Base-by-base conservation (phyloP, 352 stramenopile species). In the Phytophthora sojae region DNA sequence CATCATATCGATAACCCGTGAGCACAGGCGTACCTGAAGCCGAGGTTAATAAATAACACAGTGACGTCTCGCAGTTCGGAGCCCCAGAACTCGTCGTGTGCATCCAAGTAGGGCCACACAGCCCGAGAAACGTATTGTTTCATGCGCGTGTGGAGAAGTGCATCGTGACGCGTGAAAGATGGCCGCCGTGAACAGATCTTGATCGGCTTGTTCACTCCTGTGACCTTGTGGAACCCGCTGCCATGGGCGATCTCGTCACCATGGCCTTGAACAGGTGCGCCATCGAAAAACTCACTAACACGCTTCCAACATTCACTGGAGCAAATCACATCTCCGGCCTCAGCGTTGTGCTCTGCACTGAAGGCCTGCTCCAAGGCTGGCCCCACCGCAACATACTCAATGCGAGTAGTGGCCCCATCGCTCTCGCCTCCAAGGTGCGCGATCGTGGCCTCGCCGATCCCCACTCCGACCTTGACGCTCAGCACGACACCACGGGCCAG, bases 391-490 rank as follows among this genome's bases (percentile, higher is more conserved):
- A 98, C 81, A 71, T 98, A 98, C 71, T 98, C 95, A 69, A 98
- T 88, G 29, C 95, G 88, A 26, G 75, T 57, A 1, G 82, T 94
- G 17, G 87, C 79, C 9, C 90, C 89, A 39, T 98, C 92, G 35
- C 83, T 93, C 61, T 93, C 84, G 12, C 95, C 95, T 21, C 95
- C 95, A 2, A 98, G 76, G 59, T 98, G 93, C 21, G 88, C 89
- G 57, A 96, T 93, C 19, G 88, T 96, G 58, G 88, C 85, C 57
- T 88, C 80, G 9, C 95, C 95, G 26, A 97, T 86, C 14, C 95
- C 95, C 47, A 98, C 92, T 12, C 95, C 95, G 60, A 98, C 97
- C 73, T 98, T 98, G n/a, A 98, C 94, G 70, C 89, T 97, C n/a
- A 98, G 72, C 32, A 94, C 86, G 3, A 98, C 93, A 23, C 87